Percentiles rank a stretch among this genome's conserved stretches.
Evolutionary conservation across 768 basidiomycete species (phyloP).

Genomic region (Tricholoma saponaceum): DNA sequence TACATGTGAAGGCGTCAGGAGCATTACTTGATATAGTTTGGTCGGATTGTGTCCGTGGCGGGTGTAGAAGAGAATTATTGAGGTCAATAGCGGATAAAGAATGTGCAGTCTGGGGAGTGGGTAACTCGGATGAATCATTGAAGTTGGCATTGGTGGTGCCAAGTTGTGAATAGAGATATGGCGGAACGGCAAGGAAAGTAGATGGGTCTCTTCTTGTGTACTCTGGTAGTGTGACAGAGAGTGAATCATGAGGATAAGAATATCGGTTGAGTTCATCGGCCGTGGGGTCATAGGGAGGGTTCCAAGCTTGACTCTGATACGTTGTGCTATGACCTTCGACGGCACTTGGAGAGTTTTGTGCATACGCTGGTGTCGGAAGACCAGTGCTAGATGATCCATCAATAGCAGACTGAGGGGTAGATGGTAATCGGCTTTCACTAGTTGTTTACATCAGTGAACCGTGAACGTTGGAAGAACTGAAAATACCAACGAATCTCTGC

Average conservation of each 20-base stretch:
- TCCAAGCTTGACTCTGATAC: background rate
- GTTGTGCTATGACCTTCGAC: background rate
- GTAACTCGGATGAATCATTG: background rate
- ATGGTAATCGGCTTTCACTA: conserved; percentile 6
- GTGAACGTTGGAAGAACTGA: background rate
- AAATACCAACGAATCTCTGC: conserved; percentile 11
- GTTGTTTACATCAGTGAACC: background rate
- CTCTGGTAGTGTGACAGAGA: background rate
- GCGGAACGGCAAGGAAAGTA: background rate
- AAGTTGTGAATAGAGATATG: background rate
- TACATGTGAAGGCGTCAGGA: background rate
- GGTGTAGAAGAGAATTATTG: background rate
- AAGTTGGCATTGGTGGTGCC: background rate
- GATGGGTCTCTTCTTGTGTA: background rate
- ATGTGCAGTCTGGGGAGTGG: background rate
- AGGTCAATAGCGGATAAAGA: background rate
- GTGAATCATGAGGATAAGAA: background rate
- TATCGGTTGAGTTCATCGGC: background rate
- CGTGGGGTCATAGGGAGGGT: background rate
- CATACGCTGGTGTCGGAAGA: background rate
- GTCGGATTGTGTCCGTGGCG: background rate
- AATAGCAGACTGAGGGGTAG: conserved; percentile 5
- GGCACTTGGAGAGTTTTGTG: background rate
- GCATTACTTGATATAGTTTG: background rate
- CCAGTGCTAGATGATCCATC: background rate